These are phyloP conservation scores for Eimeria praecox DNA, from an alignment of 169 alveolate genomes.

Conservation along the genomic window DNA sequence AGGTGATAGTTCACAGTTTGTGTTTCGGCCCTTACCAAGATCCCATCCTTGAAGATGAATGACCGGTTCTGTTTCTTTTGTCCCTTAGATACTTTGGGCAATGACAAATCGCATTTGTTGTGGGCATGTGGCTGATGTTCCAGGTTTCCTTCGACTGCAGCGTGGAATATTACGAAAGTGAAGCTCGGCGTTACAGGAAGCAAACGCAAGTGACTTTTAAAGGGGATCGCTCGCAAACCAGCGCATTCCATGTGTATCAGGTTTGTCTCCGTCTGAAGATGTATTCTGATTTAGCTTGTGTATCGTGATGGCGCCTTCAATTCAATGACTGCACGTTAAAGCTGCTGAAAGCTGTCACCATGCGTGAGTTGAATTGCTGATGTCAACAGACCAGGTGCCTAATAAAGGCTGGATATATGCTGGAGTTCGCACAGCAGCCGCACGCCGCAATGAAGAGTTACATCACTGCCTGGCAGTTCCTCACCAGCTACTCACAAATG, in stretches of 20 bases:
- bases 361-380: neutral
- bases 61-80: neutral
- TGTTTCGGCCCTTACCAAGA: neutral
- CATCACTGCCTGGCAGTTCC: slow-evolving; percentile 83
- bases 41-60: neutral
- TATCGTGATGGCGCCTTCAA: neutral
- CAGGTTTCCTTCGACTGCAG: slow-evolving; percentile 80
- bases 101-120: neutral
- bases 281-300: neutral
- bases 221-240: slow-evolving; percentile 76
- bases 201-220: slow-evolving; percentile 75
- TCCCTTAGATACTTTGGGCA: neutral
- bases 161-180: slow-evolving; percentile 80
- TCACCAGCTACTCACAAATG: slow-evolving; percentile 79
- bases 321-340: neutral
- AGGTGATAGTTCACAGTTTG: slow-evolving; percentile 32
- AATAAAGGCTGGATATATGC: slow-evolving; percentile 82
- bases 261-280: slow-evolving; percentile 27
- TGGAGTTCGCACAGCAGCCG: slow-evolving; percentile 81
- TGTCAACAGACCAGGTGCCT: slow-evolving; percentile 71
- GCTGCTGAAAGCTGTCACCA: neutral
- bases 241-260: slow-evolving; percentile 78
- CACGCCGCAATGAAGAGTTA: slow-evolving; percentile 82
- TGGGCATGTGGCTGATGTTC: neutral
- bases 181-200: slow-evolving; percentile 80